Evolutionary conservation across 441 rosid species (phyloP), one percentile per base, ranked within the genome.

Genomic region (Populus hybrid): DNA sequence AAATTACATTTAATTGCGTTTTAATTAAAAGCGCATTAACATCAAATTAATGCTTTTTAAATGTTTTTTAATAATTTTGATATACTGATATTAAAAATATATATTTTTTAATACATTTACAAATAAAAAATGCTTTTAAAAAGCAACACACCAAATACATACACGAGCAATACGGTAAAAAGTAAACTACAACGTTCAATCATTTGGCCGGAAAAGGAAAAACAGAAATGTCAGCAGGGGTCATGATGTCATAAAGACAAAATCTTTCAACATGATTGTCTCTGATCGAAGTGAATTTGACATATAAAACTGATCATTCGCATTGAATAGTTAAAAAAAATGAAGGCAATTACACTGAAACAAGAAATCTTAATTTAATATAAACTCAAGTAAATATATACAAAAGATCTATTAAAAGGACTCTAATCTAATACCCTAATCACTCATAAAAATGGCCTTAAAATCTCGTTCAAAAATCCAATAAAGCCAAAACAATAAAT

Each of bases 121-220:
- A 16, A 38, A 34, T 34, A 6, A 6, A 34, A 42, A 73, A 76
- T 81, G 85, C 88, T 87, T 74, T 59, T 38, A 63, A 73, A 70
- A 21, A 40, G 53, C 71, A 75, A 57, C 70, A 5, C 11, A 40
- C 50, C 12, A 61, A 9, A 23, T 21, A 3, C 66, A 9, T 10
- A 21, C n/a, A 59, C 28, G n/a, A 61, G 66, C 66, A 11, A 9
- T 10, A 1, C 6, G 20, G 28, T 21, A 21, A 61, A 21, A 61
- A 4, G 66, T 61, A 46, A 46, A 46, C 26, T 10, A 10, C 66
- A 61, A 9, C 66, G 24, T 21, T 21, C 24, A 61, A 21, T 21
- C 66, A 61, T 53, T 53, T 53, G 20, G 21, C 63, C 23, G 23
- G 8, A n/a, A 8, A 57, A 20, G 10, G 36, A 57, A 57, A 3